A percentile compares a stretch with the other conserved stretches of the same genome.
These are phyloP conservation scores for Fraxinus nigra DNA, from an alignment of 305 asterid genomes.

Conservation along the genomic window DNA sequence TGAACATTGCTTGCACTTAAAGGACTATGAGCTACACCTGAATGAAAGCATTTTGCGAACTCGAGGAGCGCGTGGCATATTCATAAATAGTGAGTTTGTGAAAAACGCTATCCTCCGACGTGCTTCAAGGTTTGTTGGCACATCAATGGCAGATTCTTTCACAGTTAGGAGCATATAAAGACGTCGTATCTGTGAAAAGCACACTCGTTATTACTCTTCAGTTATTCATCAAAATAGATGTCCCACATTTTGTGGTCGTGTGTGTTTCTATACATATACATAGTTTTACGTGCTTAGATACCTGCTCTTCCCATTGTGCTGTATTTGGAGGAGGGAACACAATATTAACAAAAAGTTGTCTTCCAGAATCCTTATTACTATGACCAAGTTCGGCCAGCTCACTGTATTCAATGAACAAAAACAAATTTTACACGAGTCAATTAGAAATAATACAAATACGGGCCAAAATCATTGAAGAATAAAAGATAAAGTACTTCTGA, in stretches of 20 bases:
- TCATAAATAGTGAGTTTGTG: slow-evolving; percentile 92
- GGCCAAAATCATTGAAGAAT: neutral
- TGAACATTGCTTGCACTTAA: slow-evolving; percentile 8
- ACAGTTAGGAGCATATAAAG: slow-evolving; percentile 95
- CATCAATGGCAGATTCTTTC: slow-evolving; percentile 89
- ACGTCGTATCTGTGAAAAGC: slow-evolving; percentile 71
- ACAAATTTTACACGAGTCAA: slow-evolving; percentile 15
- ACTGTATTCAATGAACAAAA: slow-evolving; percentile 40
- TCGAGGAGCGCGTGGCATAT: slow-evolving; percentile 97
- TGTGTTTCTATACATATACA: neutral
- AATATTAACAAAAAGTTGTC: slow-evolving; percentile 76
- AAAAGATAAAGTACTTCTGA: neutral
- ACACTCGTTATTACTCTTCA: slow-evolving; percentile 10
- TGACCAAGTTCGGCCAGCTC: slow-evolving; percentile 85
- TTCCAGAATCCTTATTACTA: slow-evolving; percentile 81
- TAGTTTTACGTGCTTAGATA: slow-evolving; percentile 18
- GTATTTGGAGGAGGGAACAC: slow-evolving; percentile 43
- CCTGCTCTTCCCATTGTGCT: slow-evolving; percentile 99
- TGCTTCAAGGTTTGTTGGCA: slow-evolving; percentile 97
- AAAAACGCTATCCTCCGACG: slow-evolving; percentile 92
- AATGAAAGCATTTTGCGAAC: slow-evolving; percentile 98
- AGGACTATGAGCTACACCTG: slow-evolving; percentile 52
- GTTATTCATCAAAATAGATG: slow-evolving; percentile 11
- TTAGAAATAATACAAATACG: slow-evolving; percentile 10
- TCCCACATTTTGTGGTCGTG: neutral